Evolutionary conservation across 768 basidiomycete species (phyloP).

Genomic region (Sarcomyxa edulis): DNA sequence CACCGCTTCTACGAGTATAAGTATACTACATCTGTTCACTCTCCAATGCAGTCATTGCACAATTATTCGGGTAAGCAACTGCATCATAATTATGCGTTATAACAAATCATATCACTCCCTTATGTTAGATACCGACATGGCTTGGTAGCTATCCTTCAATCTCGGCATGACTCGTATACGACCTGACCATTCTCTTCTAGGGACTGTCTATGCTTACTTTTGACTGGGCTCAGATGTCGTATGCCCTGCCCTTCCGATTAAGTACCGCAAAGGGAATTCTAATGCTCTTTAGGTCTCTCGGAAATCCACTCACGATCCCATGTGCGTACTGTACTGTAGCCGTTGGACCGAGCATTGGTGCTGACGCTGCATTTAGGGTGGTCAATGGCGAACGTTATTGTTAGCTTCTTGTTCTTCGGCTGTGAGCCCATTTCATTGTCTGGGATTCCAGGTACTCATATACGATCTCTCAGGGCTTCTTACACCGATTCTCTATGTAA

Average conservation of each 20-base stretch:
- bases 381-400: slow-evolving; percentile 40
- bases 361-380: slow-evolving; percentile 26
- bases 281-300: slow-evolving; percentile 28
- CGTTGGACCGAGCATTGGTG: slow-evolving; percentile 12
- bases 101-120: too few species aligned
- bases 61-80: slow-evolving; percentile 37
- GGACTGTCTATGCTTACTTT: slow-evolving; percentile 42
- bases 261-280: not conserved
- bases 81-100: too few species aligned
- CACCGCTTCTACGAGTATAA: not conserved
- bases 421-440: slow-evolving; percentile 24
- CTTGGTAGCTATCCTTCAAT: too few species aligned
- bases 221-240: slow-evolving; percentile 59
- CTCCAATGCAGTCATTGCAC: slow-evolving; percentile 35
- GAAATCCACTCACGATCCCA: slow-evolving; percentile 48
- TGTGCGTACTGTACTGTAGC: slow-evolving; percentile 17
- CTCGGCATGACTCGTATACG: slow-evolving; percentile 24
- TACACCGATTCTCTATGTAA: slow-evolving; percentile 30
- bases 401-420: slow-evolving; percentile 43
- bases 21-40: slow-evolving; percentile 4
- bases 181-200: slow-evolving; percentile 30
- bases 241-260: slow-evolving; percentile 14
- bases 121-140: too few species aligned
- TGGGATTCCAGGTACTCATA: too few species aligned
- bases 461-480: slow-evolving; percentile 17